Evolutionary conservation across 495 filamentous ascomycete species (phyloP), one percentile per base, ranked within the genome.

Genomic region (Melanomma pulvis-pyrius): DNA sequence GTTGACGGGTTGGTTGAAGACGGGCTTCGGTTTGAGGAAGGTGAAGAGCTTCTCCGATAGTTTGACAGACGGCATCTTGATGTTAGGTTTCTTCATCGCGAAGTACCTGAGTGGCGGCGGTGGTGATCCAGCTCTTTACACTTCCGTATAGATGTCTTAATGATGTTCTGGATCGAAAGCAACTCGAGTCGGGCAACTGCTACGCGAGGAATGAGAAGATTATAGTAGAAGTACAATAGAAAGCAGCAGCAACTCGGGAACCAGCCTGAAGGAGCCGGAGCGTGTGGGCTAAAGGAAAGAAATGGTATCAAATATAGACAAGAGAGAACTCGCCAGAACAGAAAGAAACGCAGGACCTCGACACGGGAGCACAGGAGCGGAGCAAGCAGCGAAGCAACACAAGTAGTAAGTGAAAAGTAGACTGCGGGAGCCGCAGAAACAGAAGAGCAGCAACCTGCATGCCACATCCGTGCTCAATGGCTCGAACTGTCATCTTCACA

Each of bases 1-100:
- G n/a, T 17, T n/a, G 12, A 69, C 53, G 11, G 60, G 67, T 21
- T 41, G 53, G 55, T 69, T 69, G 61, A 69, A 69, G 48, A 69
- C 61, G 9, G 67, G 67, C 55, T 68, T 50, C 6, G 50, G 65
- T 47, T 59, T 68, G 25, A 63, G 30, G 26, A 67, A 8, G 15
- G 32, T 15, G 25, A 48, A 11, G 19, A 54, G 2, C 25, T 34
- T 56, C 0, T 28, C 22, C 15, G 61, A 49, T 1, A 66, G 0
- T 30, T 53, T 59, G 28, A 62, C 26, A 13, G 65, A 49, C 9
- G 53, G 59, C 58, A 68, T 48, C n/a, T 63, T 63, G 65, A 68
- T 1, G 22, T 41, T 34, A 6, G 51, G 34, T 17, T 44, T 61
- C 58, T 67, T 67, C 57, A 67, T 61, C n/a, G 2, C 39, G 58